These are phyloP conservation scores for Colletotrichum sp. DNA, from an alignment of 2,329 filamentous ascomycete species.

Conservation along the genomic window DNA sequence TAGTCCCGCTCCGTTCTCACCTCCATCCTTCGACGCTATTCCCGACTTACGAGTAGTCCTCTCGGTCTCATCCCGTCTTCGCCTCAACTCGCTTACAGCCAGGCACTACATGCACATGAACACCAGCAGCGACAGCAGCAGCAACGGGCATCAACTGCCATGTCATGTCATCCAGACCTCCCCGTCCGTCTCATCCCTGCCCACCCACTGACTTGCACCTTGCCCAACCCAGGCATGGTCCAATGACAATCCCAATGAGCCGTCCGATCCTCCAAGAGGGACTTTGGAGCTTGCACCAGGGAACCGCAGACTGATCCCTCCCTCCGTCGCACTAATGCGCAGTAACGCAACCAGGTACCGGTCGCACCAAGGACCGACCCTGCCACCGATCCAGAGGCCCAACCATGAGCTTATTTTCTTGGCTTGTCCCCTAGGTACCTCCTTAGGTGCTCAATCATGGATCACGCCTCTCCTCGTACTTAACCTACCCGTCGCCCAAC, in stretches of 20 bases:
- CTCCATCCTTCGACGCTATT: background rate
- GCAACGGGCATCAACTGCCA: background rate
- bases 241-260: conserved; percentile 10
- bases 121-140: background rate
- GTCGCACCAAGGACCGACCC: background rate
- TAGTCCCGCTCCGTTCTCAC: background rate
- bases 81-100: background rate
- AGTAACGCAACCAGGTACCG: background rate
- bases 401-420: background rate
- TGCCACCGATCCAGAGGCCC: background rate
- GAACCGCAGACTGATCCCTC: background rate
- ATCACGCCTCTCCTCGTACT: background rate
- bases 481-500: background rate
- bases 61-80: background rate
- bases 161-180: background rate
- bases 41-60: background rate
- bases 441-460: background rate
- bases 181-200: background rate
- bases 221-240: background rate
- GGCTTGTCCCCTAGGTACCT: background rate
- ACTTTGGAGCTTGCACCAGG: background rate
- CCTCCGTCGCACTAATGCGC: background rate
- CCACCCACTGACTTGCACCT: background rate
- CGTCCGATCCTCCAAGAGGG: conserved; percentile 4
- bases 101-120: background rate